Percentiles rank a stretch among this genome's conserved stretches.
phyloP scores from a whole-genome alignment of 2,329 filamentous ascomycete species.

The Coniosporium tulheliwenetii region DNA sequence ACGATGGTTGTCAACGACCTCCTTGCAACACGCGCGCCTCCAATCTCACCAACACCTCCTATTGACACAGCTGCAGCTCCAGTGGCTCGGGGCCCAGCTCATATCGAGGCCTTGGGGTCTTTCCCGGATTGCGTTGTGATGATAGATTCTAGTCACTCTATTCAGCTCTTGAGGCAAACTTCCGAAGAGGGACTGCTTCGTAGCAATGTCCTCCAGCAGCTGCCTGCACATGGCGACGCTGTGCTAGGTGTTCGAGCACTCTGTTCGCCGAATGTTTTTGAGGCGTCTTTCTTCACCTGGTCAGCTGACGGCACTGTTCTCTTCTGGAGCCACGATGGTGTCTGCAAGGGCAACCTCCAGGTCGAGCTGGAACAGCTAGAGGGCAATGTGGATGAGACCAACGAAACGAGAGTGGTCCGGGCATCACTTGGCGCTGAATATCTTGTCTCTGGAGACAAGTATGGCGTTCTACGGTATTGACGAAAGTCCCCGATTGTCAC shows the following conservation, averaged over 20 bases:
- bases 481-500: no score
- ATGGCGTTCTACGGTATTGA: conserved; percentile 54
- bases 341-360: conserved; percentile 45
- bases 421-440: conserved; percentile 46
- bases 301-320: conserved; percentile 64
- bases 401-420: conserved; percentile 42
- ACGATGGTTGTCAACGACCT: conserved; percentile 25
- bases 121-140: conserved; percentile 16
- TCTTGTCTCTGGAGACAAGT: conserved; percentile 71
- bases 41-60: conserved; percentile 17
- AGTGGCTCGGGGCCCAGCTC: neutral
- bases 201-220: conserved; percentile 16
- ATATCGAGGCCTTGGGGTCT: conserved; percentile 21
- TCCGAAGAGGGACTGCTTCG: conserved; percentile 3
- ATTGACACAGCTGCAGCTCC: neutral
- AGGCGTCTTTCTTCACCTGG: conserved; percentile 77
- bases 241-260: conserved; percentile 59
- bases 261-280: conserved; percentile 39
- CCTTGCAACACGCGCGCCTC: conserved; percentile 13
- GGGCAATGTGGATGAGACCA: conserved; percentile 29
- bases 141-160: conserved; percentile 8
- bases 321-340: conserved; percentile 68
- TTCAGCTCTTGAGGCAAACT: conserved; percentile 5
- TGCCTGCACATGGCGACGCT: conserved; percentile 41
- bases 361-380: conserved; percentile 52